Base-by-base conservation (phyloP, 78 protist genomes). In the Dictyostelium brefeldianum region DNA sequence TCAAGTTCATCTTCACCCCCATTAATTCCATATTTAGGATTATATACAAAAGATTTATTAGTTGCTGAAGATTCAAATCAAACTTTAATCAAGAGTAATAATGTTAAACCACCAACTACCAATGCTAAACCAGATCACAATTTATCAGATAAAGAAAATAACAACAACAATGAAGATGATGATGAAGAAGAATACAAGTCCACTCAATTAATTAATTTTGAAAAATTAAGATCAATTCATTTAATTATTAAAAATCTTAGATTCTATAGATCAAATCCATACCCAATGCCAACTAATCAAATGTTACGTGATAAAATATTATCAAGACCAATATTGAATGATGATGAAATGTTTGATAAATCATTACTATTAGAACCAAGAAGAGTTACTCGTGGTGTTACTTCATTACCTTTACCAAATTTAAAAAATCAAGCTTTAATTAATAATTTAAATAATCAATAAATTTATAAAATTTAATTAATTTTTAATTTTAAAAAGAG, bases 291-390 rank as follows among this genome's bases (percentile, higher is more conserved):
- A 50, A 4, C 67, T 22, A 14, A 25, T 25, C 4, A 9, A 4
- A 7, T 53, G 4, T 6, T 77, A 12, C 59, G 70, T 74, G 57
- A 74, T 20, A 74, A 65, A 62, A 59, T 87, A 0, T 18, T 77
- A 12, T 69, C 80, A 31, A 64, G 92, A 27, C 82, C 31, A 27
- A 87, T 87, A 14, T 43, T 77, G 27, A 87, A 87, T 77, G 92
- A 87, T 64, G 92, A 87, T 64, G 92, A 87, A 50, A 46, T 87
- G 84, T 87, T 75, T 87, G 92, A 87, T 25, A 87, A 87, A 77
- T 87, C 92, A 14, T 22, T 87, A 4, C 22, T 87, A n/a, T 31
- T 77, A 11, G 92, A 87, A 31, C 92, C 91, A 69, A 83, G 81
- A 83, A 54, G 51, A 50, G 69, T 53, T 53, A 78, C 83, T 27